Conservation (phyloP, 1,284 basidiomycete genomes). For the Fistulina hepatica region DNA sequence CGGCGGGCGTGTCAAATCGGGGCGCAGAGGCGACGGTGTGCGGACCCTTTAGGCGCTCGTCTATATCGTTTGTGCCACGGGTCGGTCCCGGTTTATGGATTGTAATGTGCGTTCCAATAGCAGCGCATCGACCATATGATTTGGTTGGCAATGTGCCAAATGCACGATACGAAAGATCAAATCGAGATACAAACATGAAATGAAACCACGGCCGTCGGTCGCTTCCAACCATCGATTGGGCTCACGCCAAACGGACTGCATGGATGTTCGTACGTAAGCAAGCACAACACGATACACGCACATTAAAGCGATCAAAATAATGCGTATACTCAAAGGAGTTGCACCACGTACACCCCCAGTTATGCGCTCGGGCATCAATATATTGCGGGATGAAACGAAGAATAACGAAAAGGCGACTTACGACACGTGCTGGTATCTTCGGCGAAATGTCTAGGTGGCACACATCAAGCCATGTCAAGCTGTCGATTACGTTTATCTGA, state of each 20-base stretch:
- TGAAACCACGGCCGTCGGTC: slow-evolving; percentile 68
- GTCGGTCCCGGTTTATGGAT: no score
- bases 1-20: slow-evolving; percentile 47
- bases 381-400: background rate
- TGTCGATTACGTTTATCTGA: slow-evolving; percentile 70
- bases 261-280: background rate
- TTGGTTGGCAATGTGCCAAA: background rate
- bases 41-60: slow-evolving; percentile 52
- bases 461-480: slow-evolving; percentile 67
- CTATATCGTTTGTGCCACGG: no score
- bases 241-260: slow-evolving; percentile 70
- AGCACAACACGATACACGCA: no score
- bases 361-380: no score
- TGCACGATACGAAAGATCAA: slow-evolving; percentile 4
- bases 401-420: slow-evolving; percentile 33
- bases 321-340: no score
- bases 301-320: no score
- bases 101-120: no score
- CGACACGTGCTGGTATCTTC: slow-evolving; percentile 43
- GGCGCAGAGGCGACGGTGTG: slow-evolving; percentile 34
- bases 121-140: no score
- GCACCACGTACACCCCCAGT: no score
- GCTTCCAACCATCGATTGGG: slow-evolving; percentile 70
- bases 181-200: slow-evolving; percentile 49
- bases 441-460: slow-evolving; percentile 49